These are phyloP conservation scores for Actinomortierella ambigua DNA, from an alignment of 371 early-diverging fungal genomes.

Conservation along the genomic window DNA sequence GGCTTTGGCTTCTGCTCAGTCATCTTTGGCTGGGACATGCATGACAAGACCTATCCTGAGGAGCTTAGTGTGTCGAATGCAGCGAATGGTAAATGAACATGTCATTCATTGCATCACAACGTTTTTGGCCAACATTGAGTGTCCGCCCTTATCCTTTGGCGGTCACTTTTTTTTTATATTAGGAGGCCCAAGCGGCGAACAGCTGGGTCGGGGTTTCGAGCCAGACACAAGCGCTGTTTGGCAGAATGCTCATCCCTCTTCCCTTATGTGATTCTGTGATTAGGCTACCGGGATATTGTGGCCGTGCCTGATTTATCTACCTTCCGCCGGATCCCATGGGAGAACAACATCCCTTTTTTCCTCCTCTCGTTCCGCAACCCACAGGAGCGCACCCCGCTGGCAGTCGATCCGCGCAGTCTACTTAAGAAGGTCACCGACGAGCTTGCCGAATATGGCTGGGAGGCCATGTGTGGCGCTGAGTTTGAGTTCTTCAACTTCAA, in stretches of 20 bases:
- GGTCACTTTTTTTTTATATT: conserved; percentile 2
- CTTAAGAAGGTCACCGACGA: conserved; percentile 58
- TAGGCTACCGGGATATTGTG: conserved; percentile 68
- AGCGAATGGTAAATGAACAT: conserved; percentile 31
- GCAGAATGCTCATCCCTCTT: too few relatives aligned
- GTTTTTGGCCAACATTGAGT: background rate
- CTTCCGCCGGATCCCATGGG: conserved; percentile 79
- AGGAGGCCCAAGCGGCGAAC: background rate
- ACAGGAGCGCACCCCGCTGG: conserved; percentile 54
- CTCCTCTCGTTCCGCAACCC: conserved; percentile 73
- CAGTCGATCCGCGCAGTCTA: conserved; percentile 71
- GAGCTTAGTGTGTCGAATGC: conserved; percentile 39
- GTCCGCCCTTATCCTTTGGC: too few relatives aligned
- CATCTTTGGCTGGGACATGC: conserved; percentile 88
- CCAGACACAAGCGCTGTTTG: too few relatives aligned
- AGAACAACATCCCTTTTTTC: conserved; percentile 77
- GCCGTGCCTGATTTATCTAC: conserved; percentile 73
- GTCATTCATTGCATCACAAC: background rate
- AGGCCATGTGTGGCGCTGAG: conserved; percentile 75
- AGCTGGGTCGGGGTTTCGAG: too few relatives aligned
- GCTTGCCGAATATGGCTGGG: conserved; percentile 50
- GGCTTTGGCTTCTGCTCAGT: conserved; percentile 88
- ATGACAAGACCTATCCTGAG: conserved; percentile 56
- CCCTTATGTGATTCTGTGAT: too few relatives aligned
- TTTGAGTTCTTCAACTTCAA: conserved; percentile 86